Evolutionary conservation across 768 basidiomycete species (phyloP).

Genomic region (Mrakia blollopis): DNA sequence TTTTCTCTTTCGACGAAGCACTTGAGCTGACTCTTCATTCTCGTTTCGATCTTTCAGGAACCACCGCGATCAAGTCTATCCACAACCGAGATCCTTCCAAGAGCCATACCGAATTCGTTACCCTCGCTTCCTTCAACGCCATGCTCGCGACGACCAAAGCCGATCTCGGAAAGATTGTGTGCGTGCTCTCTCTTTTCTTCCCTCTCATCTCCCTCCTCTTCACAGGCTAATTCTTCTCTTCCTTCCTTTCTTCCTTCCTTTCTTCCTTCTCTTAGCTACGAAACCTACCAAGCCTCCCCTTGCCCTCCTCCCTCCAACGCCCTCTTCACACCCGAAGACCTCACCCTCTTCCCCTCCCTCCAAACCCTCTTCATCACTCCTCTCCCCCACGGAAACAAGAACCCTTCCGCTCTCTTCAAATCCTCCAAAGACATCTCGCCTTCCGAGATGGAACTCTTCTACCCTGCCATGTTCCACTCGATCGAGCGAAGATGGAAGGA

Average conservation of each 20-base stretch:
- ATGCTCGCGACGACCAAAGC: conserved; percentile 9
- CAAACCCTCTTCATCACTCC: conserved; percentile 2
- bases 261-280: not conserved
- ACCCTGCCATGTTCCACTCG: conserved; percentile 10
- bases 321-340: not conserved
- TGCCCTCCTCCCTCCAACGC: not conserved
- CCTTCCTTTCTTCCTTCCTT: not conserved
- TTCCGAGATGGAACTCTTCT: conserved; percentile 1
- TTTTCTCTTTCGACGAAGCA: not conserved
- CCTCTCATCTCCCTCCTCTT: not conserved
- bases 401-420: conserved; percentile 4
- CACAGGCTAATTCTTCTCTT: not conserved
- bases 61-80: not conserved
- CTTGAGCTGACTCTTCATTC: not conserved
- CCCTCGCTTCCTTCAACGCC: not conserved
- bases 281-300: conserved; percentile 4
- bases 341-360: conserved; percentile 8
- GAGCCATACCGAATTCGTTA: not conserved
- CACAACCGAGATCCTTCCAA: not conserved
- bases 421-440: not conserved
- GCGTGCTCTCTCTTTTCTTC: not conserved
- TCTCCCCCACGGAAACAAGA: not conserved
- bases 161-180: conserved; percentile 14
- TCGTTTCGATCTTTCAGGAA: not conserved
- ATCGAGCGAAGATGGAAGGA: conserved; percentile 13